phyloP scores from a whole-genome alignment of 2,329 filamentous ascomycete species.

The Shiraia sp. region DNA sequence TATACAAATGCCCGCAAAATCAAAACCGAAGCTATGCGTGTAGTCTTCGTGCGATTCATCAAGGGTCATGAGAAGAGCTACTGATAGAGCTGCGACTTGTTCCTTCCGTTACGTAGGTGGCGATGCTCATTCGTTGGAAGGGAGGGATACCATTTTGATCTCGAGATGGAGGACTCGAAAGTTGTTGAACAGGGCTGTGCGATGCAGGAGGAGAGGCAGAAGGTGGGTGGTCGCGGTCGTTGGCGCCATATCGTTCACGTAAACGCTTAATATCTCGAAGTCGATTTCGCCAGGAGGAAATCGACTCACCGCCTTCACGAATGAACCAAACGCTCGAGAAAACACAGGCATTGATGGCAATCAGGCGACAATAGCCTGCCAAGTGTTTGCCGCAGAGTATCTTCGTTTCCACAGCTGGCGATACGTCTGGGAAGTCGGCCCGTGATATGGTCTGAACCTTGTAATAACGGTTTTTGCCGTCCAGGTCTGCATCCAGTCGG shows the following conservation, averaged over 20 bases:
- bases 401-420: slow-evolving; percentile 85
- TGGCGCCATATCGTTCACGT: slow-evolving; percentile 60
- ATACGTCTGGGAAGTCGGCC: slow-evolving; percentile 87
- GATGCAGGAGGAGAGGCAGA: slow-evolving; percentile 26
- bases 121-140: slow-evolving; percentile 42
- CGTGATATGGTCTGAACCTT: slow-evolving; percentile 88
- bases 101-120: slow-evolving; percentile 42
- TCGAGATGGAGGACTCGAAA: slow-evolving; percentile 33
- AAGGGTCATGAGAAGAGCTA: slow-evolving; percentile 38
- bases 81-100: slow-evolving; percentile 44
- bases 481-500: slow-evolving; percentile 47
- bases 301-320: slow-evolving; percentile 75
- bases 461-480: slow-evolving; percentile 66
- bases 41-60: no score
- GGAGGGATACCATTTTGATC: slow-evolving; percentile 32
- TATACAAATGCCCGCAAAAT: neutral
- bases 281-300: slow-evolving; percentile 87
- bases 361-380: slow-evolving; percentile 80
- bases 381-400: slow-evolving; percentile 83
- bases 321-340: slow-evolving; percentile 90
- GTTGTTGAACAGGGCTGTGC: slow-evolving; percentile 19
- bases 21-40: no score
- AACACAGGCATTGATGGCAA: slow-evolving; percentile 91
- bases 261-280: slow-evolving; percentile 83
- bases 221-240: slow-evolving; percentile 9